Base-by-base conservation (phyloP, 306 rosid species). In the Prosopis cineraria region DNA sequence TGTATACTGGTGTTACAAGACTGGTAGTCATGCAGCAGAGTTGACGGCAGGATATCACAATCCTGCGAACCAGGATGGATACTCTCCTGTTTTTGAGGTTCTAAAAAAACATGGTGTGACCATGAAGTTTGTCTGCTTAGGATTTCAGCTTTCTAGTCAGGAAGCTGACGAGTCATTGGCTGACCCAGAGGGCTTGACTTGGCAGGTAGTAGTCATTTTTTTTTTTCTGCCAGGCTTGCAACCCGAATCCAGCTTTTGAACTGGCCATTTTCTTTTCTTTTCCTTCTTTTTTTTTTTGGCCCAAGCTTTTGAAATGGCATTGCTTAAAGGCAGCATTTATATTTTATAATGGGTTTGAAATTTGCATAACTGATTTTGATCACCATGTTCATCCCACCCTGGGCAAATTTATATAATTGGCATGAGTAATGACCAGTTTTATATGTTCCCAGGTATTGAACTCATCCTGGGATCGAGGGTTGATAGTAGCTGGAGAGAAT, bases 41-140 rank as follows among this genome's bases (percentile, higher is more conserved):
- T 81, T 95, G 84, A 95, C 98, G 37, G 90, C 99, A 45, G 99
- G 99, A 82, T 95, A 89, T 81, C 90, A 91, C 87, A 95, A 95
- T 78, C 94, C 99, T 5, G 85, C 90, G 45, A 91, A 95, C 85
- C 98, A 88, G 85, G 94, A 95, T 91, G 99, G 99, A 24, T 95
- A 93, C 74, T 86, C 94, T 77, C 90, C 96, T 10, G 83, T 95
- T 79, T 91, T 95, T 78, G 98, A 91, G 82, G 88, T 93, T 86
- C 86, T 95, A 78, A 90, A 77, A 84, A 95, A 89, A 75, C 89
- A 91, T 60, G 83, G 79, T 1, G 99, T 82, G 80, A 91, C 86
- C 10, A 76, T 95, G 79, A 95, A 95, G 75, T 89, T 95, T 78
- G 92, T 89, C 78, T 92, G 97, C 91, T 82, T 83, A 56, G 90